These are phyloP conservation scores for Leptosphaerulina australis DNA, from an alignment of 2,329 filamentous ascomycete species.

Conservation along the genomic window DNA sequence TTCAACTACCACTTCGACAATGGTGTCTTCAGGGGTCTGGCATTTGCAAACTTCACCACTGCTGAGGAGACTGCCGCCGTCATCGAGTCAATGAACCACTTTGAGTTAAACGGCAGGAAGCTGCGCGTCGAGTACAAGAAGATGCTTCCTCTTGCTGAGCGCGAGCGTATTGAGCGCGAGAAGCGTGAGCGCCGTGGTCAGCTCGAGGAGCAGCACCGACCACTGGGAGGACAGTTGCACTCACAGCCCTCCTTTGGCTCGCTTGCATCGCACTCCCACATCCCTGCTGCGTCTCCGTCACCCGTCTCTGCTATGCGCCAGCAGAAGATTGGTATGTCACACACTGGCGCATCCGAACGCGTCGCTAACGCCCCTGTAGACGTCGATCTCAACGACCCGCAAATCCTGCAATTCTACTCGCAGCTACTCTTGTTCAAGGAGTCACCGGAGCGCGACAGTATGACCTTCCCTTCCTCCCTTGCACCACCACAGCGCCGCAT, in stretches of 20 bases:
- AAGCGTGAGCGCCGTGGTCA: slow-evolving; percentile 96
- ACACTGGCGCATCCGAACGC: slow-evolving; percentile 13
- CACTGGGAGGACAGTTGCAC: slow-evolving; percentile 70
- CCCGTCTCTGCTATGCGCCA: slow-evolving; percentile 65
- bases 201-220: slow-evolving; percentile 94
- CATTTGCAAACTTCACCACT: slow-evolving; percentile 98
- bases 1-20: slow-evolving; percentile 99
- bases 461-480: slow-evolving; percentile 82
- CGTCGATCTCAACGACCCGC: slow-evolving; percentile 88
- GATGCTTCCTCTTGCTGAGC: slow-evolving; percentile 93
- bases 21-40: slow-evolving; percentile 91
- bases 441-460: slow-evolving; percentile 74
- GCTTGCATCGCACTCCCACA: slow-evolving; percentile 66
- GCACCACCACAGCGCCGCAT: slow-evolving; percentile 84
- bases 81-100: slow-evolving; percentile 92
- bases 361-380: slow-evolving; percentile 55
- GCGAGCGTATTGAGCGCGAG: slow-evolving; percentile 94
- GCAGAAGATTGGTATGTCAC: slow-evolving; percentile 51
- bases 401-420: slow-evolving; percentile 86
- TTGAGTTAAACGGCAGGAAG: slow-evolving; percentile 93
- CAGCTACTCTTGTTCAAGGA: slow-evolving; percentile 89
- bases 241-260: slow-evolving; percentile 88
- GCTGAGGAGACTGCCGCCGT: slow-evolving; percentile 91
- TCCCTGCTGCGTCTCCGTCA: slow-evolving; percentile 69
- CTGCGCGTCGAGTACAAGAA: slow-evolving; percentile 98